A percentile compares a stretch with the other conserved stretches of the same genome.
Evolutionary conservation across 306 rosid genomes (phyloP).

Genomic region (Myrica gale): DNA sequence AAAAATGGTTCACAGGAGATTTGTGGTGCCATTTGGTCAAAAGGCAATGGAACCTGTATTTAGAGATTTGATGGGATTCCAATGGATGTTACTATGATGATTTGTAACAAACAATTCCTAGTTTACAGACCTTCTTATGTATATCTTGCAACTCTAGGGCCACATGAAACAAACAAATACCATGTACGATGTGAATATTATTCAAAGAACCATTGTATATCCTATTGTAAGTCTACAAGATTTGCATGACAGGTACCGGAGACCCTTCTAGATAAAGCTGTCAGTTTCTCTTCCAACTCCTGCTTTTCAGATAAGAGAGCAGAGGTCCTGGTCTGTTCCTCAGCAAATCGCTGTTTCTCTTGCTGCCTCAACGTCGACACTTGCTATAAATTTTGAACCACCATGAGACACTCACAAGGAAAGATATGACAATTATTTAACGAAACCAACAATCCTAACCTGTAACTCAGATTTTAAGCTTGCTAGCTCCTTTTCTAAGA

Average conservation of each 20-base stretch:
- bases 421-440: slow-evolving; percentile 22
- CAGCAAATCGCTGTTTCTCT: slow-evolving; percentile 66
- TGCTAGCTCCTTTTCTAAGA: slow-evolving; percentile 70
- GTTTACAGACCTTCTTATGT: background rate
- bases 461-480: slow-evolving; percentile 63
- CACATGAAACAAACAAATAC: slow-evolving; percentile 8
- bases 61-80: background rate
- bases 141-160: background rate
- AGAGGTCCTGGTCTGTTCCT: slow-evolving; percentile 55
- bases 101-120: background rate
- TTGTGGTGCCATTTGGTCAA: background rate
- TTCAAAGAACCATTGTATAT: slow-evolving; percentile 10
- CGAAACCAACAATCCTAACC: slow-evolving; percentile 36
- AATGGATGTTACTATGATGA: background rate
- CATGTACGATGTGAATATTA: background rate
- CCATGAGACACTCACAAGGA: slow-evolving; percentile 30
- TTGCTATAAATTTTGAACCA: slow-evolving; percentile 44
- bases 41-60: background rate
- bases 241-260: slow-evolving; percentile 49
- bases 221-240: slow-evolving; percentile 12
- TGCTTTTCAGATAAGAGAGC: slow-evolving; percentile 68
- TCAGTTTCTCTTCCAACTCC: slow-evolving; percentile 71
- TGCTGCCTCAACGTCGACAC: slow-evolving; percentile 76
- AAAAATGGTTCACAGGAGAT: background rate
- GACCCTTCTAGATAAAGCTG: slow-evolving; percentile 43